Conservation (phyloP, 495 filamentous ascomycete genomes). For the Penicillium crystallinum region DNA sequence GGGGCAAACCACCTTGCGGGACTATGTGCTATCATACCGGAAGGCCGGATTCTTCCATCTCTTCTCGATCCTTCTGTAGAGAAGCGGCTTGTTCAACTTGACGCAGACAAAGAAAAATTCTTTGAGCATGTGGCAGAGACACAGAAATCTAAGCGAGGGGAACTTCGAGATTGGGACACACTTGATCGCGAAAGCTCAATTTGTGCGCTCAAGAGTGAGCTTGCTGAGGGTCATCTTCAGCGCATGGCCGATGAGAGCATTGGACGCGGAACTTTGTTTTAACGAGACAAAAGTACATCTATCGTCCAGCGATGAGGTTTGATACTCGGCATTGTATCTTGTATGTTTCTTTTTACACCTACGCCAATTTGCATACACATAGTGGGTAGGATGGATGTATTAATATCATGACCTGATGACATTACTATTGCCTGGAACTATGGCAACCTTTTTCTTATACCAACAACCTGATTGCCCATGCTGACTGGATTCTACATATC, state of each 20-base stretch:
- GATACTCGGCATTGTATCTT: too few species aligned
- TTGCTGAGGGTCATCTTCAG: constrained; percentile 58
- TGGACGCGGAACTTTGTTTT: constrained; percentile 42
- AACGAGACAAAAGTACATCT: background rate
- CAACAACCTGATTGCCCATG: too few species aligned
- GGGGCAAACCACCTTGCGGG: constrained; percentile 49
- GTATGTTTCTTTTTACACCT: too few species aligned
- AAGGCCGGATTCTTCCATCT: constrained; percentile 41
- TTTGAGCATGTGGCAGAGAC: constrained; percentile 51
- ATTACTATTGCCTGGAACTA: background rate
- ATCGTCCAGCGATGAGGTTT: too few species aligned
- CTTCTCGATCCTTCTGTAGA: constrained; percentile 36
- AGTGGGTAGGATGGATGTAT: too few species aligned
- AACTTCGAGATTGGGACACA: constrained; percentile 55
- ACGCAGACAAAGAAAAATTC: constrained; percentile 51
- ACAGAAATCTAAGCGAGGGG: constrained; percentile 46
- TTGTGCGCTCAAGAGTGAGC: constrained; percentile 53
- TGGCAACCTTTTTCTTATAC: too few species aligned
- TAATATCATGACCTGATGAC: constrained; percentile 1
- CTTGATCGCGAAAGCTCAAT: constrained; percentile 55
- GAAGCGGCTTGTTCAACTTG: constrained; percentile 48
- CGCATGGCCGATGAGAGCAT: constrained; percentile 50
- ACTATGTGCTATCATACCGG: constrained; percentile 46
- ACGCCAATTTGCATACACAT: too few species aligned
- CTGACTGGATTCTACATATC: too few species aligned